Evolutionary conservation across 176 grass and related monocot species (phyloP).

Genomic region (Echinochloa phyllopogon): DNA sequence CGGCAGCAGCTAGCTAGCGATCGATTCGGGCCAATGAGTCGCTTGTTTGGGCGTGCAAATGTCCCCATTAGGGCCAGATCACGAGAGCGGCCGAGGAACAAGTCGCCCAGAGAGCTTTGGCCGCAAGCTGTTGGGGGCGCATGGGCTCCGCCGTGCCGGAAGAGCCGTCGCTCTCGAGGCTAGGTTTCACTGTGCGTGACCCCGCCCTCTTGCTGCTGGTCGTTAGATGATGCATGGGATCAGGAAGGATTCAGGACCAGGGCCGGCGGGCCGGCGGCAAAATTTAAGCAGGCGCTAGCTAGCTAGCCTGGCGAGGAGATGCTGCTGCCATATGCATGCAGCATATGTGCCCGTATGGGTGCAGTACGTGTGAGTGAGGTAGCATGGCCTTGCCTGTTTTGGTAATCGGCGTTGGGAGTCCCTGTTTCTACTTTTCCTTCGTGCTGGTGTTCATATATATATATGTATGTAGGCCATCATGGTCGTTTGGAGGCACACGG

Average conservation of each 20-base stretch:
- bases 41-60: conserved; percentile 65
- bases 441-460: background rate
- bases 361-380: no score
- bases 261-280: no score
- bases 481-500: background rate
- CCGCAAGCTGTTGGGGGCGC: conserved; percentile 36
- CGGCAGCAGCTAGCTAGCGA: conserved; percentile 7
- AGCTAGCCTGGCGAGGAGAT: background rate
- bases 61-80: conserved; percentile 53
- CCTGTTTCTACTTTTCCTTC: background rate
- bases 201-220: background rate
- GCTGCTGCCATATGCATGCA: no score
- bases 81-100: conserved; percentile 61
- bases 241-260: background rate
- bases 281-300: no score
- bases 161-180: conserved; percentile 39
- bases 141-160: conserved; percentile 53
- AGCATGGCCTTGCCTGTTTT: conserved; percentile 30
- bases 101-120: conserved; percentile 70
- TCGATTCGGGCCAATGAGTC: conserved; percentile 38
- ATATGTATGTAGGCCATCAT: conserved; percentile 4
- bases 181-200: conserved; percentile 22
- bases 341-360: no score
- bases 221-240: conserved; percentile 31
- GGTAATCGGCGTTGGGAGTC: conserved; percentile 32